Percentiles rank a stretch among this genome's conserved stretches.
These are phyloP conservation scores for Yarrowia sp. DNA, from an alignment of 805 yeast genomes.

Conservation along the genomic window DNA sequence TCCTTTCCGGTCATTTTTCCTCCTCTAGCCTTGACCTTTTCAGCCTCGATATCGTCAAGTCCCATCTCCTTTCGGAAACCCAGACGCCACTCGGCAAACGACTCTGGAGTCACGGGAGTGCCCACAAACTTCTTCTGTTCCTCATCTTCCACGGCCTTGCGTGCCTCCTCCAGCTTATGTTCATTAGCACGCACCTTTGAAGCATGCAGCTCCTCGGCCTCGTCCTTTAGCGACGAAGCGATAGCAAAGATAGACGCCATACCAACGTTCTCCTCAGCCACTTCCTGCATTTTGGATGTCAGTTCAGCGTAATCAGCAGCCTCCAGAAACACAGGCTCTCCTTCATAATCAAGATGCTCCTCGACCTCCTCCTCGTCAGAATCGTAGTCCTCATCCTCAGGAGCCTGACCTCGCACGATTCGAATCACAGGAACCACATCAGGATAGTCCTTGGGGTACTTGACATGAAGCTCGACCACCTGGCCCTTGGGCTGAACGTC, in stretches of 20 bases:
- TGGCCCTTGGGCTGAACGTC: conserved; percentile 68
- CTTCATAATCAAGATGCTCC: conserved; percentile 45
- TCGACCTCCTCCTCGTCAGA: conserved; percentile 47
- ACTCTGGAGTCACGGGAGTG: conserved; percentile 79
- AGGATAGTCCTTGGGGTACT: conserved; percentile 78
- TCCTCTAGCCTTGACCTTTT: conserved; percentile 51
- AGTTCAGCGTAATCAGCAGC: conserved; percentile 38
- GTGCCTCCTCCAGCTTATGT: conserved; percentile 54
- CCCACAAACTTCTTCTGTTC: conserved; percentile 91
- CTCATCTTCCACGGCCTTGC: conserved; percentile 65
- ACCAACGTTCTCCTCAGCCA: conserved; percentile 75
- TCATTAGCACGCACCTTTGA: conserved; percentile 56
- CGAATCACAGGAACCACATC: conserved; percentile 66
- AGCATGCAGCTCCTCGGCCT: conserved; percentile 67
- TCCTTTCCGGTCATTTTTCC: conserved; percentile 85
- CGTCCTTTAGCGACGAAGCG: conserved; percentile 73
- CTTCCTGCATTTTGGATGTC: conserved; percentile 33
- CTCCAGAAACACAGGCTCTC: conserved; percentile 47
- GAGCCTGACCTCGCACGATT: conserved; percentile 43
- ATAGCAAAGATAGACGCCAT: conserved; percentile 88
- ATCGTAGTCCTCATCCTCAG: conserved; percentile 46
- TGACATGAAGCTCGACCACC: conserved; percentile 53
- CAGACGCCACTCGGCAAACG: conserved; percentile 70
- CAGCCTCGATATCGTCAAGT: conserved; percentile 51
- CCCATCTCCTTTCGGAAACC: conserved; percentile 70